Base-by-base conservation (phyloP, 257 asterid genomes). In the Parsonsia alboflavescens region DNA sequence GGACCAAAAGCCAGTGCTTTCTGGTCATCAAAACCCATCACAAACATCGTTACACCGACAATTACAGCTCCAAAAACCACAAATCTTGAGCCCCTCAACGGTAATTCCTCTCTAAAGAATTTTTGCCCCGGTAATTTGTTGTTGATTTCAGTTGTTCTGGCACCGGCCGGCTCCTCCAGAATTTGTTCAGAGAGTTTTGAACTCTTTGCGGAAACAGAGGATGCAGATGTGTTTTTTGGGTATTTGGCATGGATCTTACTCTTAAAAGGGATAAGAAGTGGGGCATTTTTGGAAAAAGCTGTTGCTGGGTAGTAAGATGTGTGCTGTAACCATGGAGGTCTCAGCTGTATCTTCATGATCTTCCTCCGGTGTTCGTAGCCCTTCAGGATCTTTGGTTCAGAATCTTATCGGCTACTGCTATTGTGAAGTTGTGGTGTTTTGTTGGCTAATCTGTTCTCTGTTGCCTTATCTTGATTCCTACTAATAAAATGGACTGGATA, bases 1-100 rank as follows among this genome's bases (percentile, higher is more conserved):
- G 99, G 98, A 6, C 96, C 94, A 41, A 95, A 81, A 57, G 97
- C 98, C 85, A 84, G 4, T 69, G 98, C 98, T 87, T 77, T 87
- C 53, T 86, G 84, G 50, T 85, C 97, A 59, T 88, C 94, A 64
- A 88, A 72, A 1, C 96, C 91, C 97, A 90, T 85, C 22, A 92
- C 36, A 7, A 95, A 68, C 15, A 87, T 45, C 1, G 88, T 89
- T 2, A 89, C 45, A 26, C 96, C 97, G 33, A 88, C 76, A 3
- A 89, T 77, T 49, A 81, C 71, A 16, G 87, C 89, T 28, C 90
- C 97, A n/a, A 85, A 0, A 11, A 88, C 52, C 84, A 82, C 78
- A 57, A 70, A 5, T 46, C 72, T 28, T 59, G 85, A 77, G 50
- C 41, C 74, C 9, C 17, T 53, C 33, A 45, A 50, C n/a, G 49